A percentile compares a stretch with the other conserved stretches of the same genome.
These are phyloP conservation scores for Halophytophthora batemanensis DNA, from an alignment of 352 stramenopile genomes.

Conservation along the genomic window DNA sequence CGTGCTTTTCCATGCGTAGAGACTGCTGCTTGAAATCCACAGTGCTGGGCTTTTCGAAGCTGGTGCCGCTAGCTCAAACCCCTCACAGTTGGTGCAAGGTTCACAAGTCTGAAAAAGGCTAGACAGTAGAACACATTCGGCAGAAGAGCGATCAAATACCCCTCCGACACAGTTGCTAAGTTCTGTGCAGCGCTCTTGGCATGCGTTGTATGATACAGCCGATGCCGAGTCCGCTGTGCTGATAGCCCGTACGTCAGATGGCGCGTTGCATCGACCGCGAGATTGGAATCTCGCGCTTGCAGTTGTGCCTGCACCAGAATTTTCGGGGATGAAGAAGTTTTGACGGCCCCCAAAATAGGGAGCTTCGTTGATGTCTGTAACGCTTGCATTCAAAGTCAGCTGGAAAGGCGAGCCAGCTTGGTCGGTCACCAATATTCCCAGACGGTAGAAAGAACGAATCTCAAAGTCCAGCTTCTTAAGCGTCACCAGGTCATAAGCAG, in stretches of 20 bases:
- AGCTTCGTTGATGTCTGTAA: constrained; percentile 46
- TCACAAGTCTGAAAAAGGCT: neutral
- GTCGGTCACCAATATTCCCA: constrained; percentile 12
- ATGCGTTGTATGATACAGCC: constrained; percentile 18
- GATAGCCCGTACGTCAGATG: neutral
- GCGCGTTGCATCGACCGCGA: constrained; percentile 10
- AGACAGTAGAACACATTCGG: constrained; percentile 13
- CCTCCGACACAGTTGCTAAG: constrained; percentile 8
- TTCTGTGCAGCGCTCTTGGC: constrained; percentile 10
- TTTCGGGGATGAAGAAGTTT: constrained; percentile 42
- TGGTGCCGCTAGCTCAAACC: constrained; percentile 15
- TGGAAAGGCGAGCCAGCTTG: neutral
- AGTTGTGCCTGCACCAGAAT: constrained; percentile 10
- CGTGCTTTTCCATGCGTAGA: constrained; percentile 7
- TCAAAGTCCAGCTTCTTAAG: constrained; percentile 19
- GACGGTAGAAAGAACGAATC: constrained; percentile 12
- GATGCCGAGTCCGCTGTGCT: neutral
- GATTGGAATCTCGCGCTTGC: constrained; percentile 20
- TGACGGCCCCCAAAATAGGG: constrained; percentile 31
- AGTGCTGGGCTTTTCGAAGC: constrained; percentile 8
- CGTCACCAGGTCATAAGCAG: constrained; percentile 10
- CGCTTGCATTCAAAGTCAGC: constrained; percentile 10
- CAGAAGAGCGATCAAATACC: constrained; percentile 15
- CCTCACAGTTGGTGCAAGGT: constrained; percentile 19
- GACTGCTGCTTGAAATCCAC: constrained; percentile 10